phyloP scores from a whole-genome alignment of 169 alveolate species.

The Cryptosporidium sp. region DNA sequence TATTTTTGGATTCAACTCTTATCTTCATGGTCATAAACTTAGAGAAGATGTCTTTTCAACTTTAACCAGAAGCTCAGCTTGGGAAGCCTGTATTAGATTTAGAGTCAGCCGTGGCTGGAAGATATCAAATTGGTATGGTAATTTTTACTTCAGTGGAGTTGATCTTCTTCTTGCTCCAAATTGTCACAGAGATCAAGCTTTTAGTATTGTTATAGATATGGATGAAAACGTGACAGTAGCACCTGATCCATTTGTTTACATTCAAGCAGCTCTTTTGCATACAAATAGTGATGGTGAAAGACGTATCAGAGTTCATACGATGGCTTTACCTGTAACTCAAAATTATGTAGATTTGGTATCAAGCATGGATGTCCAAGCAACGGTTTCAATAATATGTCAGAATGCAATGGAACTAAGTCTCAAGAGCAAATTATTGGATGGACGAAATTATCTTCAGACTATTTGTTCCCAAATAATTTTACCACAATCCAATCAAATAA shows the following conservation, averaged over 20 bases:
- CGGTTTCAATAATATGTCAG: constrained; percentile 81
- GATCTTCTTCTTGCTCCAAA: constrained; percentile 92
- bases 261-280: constrained; percentile 97
- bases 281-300: constrained; percentile 98
- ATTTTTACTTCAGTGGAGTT: constrained; percentile 90
- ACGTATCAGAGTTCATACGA: constrained; percentile 96
- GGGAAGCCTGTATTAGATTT: constrained; percentile 98
- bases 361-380: constrained; percentile 85
- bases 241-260: constrained; percentile 86
- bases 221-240: constrained; percentile 83
- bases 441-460: constrained; percentile 84
- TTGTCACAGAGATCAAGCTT: constrained; percentile 90
- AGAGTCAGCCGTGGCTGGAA: constrained; percentile 95
- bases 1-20: constrained; percentile 79
- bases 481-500: constrained; percentile 74
- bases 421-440: constrained; percentile 87
- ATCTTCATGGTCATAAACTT: constrained; percentile 81
- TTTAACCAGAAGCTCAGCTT: constrained; percentile 82
- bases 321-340: constrained; percentile 92
- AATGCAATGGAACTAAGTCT: constrained; percentile 79
- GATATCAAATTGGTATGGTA: constrained; percentile 92
- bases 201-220: constrained; percentile 87
- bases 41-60: constrained; percentile 56
- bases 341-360: constrained; percentile 83
- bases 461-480: constrained; percentile 80